Evolutionary conservation across 345 rosid species (phyloP).

Genomic region (Raphanus raphanistrum): DNA sequence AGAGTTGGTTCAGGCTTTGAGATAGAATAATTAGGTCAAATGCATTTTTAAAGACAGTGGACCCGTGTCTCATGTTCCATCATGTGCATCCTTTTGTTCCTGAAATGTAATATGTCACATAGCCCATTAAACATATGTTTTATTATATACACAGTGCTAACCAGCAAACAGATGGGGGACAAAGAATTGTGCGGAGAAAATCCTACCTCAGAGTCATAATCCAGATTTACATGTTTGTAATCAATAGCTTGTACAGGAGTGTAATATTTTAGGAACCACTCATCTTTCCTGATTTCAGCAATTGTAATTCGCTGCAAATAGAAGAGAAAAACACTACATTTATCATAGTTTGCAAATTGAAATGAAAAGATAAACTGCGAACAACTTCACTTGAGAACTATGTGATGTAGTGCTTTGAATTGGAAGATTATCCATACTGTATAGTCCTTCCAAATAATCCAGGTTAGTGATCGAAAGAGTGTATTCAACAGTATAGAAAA

Average conservation of each 20-base stretch:
- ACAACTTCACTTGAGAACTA: neutral
- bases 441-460: neutral
- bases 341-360: neutral
- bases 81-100: slow-evolving; percentile 61
- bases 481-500: neutral
- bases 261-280: slow-evolving; percentile 75
- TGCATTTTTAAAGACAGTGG: slow-evolving; percentile 88
- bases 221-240: slow-evolving; percentile 83
- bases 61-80: slow-evolving; percentile 56
- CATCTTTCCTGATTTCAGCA: slow-evolving; percentile 73
- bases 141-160: neutral
- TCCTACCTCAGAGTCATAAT: slow-evolving; percentile 86
- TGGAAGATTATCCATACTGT: slow-evolving; percentile 2
- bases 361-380: neutral
- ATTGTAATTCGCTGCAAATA: slow-evolving; percentile 72
- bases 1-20: slow-evolving; percentile 87
- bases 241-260: slow-evolving; percentile 69
- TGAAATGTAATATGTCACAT: slow-evolving; percentile 33
- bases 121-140: neutral
- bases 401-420: slow-evolving; percentile 2
- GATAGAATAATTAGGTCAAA: slow-evolving; percentile 66
- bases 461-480: slow-evolving; percentile 3
- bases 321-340: slow-evolving; percentile 4
- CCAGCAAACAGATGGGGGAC: neutral
- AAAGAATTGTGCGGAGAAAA: neutral